These are phyloP conservation scores for Rhynchosporium secalis DNA, from an alignment of 2,329 filamentous ascomycete species.

Conservation along the genomic window DNA sequence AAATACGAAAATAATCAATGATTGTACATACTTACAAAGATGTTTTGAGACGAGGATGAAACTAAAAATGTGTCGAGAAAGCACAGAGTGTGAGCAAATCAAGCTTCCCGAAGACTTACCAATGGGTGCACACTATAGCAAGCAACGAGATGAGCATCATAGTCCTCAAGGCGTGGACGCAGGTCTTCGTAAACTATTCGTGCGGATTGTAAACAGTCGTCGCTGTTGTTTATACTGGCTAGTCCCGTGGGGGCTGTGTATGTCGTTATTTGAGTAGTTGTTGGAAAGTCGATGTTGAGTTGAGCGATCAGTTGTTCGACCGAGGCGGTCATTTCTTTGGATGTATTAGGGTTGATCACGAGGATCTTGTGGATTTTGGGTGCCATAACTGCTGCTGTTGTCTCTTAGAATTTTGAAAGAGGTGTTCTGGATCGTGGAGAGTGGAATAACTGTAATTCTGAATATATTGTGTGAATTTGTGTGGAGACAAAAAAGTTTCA, in stretches of 20 bases:
- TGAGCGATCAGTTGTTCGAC: constrained; percentile 53
- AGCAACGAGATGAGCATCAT: constrained; percentile 81
- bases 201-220: constrained; percentile 65
- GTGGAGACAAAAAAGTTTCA: background rate
- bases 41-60: too few relatives aligned
- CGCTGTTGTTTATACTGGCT: constrained; percentile 74
- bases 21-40: too few relatives aligned
- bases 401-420: too few relatives aligned
- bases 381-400: constrained; percentile 2
- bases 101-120: too few relatives aligned
- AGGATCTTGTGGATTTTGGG: background rate
- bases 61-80: too few relatives aligned
- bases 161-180: constrained; percentile 45
- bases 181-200: constrained; percentile 60
- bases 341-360: constrained; percentile 80
- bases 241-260: constrained; percentile 67
- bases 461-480: background rate
- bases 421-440: background rate
- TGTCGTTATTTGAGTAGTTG: constrained; percentile 50
- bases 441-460: background rate
- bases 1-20: too few relatives aligned
- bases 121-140: constrained; percentile 87
- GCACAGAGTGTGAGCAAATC: too few relatives aligned
- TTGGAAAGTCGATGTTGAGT: constrained; percentile 35
- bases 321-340: constrained; percentile 67